Percentiles rank a stretch among this genome's conserved stretches.
These are phyloP conservation scores for Skeletonema costatum DNA, from an alignment of 108 stramenopile genomes.

Conservation along the genomic window DNA sequence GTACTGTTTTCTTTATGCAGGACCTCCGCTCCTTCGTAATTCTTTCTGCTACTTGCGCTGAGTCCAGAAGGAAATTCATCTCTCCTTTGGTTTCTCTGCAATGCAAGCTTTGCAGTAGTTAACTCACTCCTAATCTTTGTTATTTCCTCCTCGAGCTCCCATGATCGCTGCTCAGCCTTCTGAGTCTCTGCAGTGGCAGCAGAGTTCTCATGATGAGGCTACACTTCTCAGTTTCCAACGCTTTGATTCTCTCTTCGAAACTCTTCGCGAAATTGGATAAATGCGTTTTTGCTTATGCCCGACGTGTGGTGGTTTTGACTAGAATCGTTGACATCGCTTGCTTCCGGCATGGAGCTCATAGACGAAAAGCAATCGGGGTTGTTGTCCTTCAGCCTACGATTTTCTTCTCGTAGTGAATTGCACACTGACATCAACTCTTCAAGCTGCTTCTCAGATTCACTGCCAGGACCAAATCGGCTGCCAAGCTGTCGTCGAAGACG, in stretches of 20 bases:
- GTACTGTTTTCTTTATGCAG: constrained; percentile 35
- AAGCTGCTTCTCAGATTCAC: constrained; percentile 57
- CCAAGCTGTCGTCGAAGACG: constrained; percentile 85
- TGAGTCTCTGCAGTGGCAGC: constrained; percentile 72
- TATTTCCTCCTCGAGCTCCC: constrained; percentile 76
- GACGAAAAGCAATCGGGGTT: constrained; percentile 3
- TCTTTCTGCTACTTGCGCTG: constrained; percentile 26
- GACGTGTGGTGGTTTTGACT: constrained; percentile 2
- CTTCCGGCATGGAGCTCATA: not conserved
- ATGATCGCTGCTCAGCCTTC: constrained; percentile 74
- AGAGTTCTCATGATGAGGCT: constrained; percentile 82
- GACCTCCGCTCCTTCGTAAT: not conserved
- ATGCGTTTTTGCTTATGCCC: constrained; percentile 47
- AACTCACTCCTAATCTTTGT: constrained; percentile 61
- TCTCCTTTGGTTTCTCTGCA: constrained; percentile 55
- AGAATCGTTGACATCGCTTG: constrained; percentile 2
- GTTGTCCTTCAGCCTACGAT: constrained; percentile 60
- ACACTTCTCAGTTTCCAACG: constrained; percentile 78
- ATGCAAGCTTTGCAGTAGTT: constrained; percentile 63
- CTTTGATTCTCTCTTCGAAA: constrained; percentile 76
- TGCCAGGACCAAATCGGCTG: constrained; percentile 66
- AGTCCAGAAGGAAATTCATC: constrained; percentile 22
- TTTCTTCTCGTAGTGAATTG: constrained; percentile 72
- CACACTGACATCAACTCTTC: constrained; percentile 78
- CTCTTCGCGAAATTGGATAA: constrained; percentile 67